These are phyloP conservation scores for Diaporthe ilicicola DNA, from an alignment of 2,329 filamentous ascomycete genomes.

Conservation along the genomic window DNA sequence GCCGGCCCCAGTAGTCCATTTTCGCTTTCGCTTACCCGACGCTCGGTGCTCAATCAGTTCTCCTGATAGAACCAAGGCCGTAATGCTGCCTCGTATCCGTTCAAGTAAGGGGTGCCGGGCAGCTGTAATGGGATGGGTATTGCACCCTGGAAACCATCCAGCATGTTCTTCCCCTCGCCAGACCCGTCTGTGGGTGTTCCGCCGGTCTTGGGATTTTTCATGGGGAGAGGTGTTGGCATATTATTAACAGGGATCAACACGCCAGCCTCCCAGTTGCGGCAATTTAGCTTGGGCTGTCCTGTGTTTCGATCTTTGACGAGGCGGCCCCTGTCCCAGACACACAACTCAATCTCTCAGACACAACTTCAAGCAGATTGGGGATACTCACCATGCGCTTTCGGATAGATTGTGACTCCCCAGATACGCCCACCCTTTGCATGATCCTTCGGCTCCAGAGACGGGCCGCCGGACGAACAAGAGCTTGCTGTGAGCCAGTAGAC, in stretches of 20 bases:
- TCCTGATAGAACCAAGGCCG: constrained; percentile 52
- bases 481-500: constrained; percentile 91
- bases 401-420: constrained; percentile 92
- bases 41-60: not conserved
- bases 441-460: constrained; percentile 14
- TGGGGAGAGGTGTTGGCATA: constrained; percentile 35
- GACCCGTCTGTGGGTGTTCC: constrained; percentile 5
- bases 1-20: not conserved
- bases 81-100: constrained; percentile 40
- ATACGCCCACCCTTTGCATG: constrained; percentile 75
- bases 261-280: constrained; percentile 96
- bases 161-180: constrained; percentile 33
- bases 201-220: constrained; percentile 5
- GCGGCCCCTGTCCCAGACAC: constrained; percentile 58
- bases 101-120: constrained; percentile 61
- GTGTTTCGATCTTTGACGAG: constrained; percentile 74
- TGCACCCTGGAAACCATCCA: constrained; percentile 60
- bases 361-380: constrained; percentile 25
- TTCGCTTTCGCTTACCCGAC: constrained; percentile 16
- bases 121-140: constrained; percentile 72
- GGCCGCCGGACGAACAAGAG: constrained; percentile 61
- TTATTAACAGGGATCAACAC: constrained; percentile 72
- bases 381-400: constrained; percentile 84
- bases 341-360: constrained; percentile 18
- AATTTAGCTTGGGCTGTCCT: constrained; percentile 77